Percentiles rank a stretch among this genome's conserved stretches.
Conservation (phyloP, 2,329 filamentous ascomycete species). For the Phialemonium atrogriseum region DNA sequence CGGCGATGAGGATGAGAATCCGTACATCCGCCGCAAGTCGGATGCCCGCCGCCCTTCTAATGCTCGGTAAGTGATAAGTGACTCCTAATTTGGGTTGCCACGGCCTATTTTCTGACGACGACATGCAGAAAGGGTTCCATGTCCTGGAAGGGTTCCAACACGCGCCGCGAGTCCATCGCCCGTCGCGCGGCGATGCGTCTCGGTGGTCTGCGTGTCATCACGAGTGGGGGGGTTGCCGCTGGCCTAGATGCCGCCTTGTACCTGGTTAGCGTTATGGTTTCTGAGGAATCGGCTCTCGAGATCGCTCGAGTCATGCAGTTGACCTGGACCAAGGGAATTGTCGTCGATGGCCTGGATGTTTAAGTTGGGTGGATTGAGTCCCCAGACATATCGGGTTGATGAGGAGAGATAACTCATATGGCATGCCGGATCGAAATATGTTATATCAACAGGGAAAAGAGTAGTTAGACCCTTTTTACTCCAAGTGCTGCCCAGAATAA, state of each 20-base stretch:
- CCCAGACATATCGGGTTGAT: background rate
- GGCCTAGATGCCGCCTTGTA: conserved; percentile 80
- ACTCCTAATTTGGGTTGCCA: too few relatives aligned
- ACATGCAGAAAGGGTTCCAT: conserved; percentile 67
- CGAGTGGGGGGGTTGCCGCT: conserved; percentile 67
- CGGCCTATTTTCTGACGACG: background rate
- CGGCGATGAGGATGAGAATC: conserved; percentile 73
- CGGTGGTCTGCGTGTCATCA: conserved; percentile 64
- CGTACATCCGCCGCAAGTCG: conserved; percentile 70
- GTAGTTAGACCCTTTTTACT: too few relatives aligned
- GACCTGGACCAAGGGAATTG: conserved; percentile 77
- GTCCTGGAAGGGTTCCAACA: conserved; percentile 67
- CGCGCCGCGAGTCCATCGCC: conserved; percentile 70
- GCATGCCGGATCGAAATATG: too few relatives aligned
- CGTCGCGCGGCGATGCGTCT: conserved; percentile 70
- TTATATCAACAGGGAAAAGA: too few relatives aligned
- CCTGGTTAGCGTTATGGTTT: conserved; percentile 74
- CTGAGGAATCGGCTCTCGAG: conserved; percentile 67
- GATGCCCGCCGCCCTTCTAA: conserved; percentile 54
- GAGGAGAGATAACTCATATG: too few relatives aligned
- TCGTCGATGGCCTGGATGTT: conserved; percentile 79
- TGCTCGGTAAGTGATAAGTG: conserved; percentile 50
- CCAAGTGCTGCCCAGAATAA: too few relatives aligned
- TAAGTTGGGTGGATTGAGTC: conserved; percentile 36
- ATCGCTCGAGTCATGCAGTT: conserved; percentile 71